phyloP scores from a whole-genome alignment of 2,329 filamentous ascomycete genomes.

The Westerdykella ornata region DNA sequence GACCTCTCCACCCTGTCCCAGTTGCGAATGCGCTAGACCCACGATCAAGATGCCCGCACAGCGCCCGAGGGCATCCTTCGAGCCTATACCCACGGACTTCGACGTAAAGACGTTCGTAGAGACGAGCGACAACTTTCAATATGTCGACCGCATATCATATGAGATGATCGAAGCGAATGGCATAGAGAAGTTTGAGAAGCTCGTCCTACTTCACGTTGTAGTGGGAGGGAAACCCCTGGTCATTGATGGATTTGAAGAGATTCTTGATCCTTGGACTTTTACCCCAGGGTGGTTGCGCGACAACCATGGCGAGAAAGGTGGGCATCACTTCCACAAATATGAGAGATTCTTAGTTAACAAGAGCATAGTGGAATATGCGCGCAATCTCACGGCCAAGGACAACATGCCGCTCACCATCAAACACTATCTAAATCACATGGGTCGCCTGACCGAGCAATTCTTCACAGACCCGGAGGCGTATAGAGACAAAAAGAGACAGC shows the following conservation, averaged over 20 bases:
- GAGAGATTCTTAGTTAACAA: conserved; percentile 10
- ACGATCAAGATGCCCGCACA: conserved; percentile 63
- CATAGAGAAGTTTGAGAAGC: conserved; percentile 73
- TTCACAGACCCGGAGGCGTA: conserved; percentile 61
- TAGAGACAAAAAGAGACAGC: conserved; percentile 70
- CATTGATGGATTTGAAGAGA: conserved; percentile 77
- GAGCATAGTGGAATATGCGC: conserved; percentile 66
- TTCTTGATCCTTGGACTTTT: conserved; percentile 71
- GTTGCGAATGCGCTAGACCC: conserved; percentile 7
- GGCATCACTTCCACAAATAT: conserved; percentile 19
- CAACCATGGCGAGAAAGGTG: conserved; percentile 73
- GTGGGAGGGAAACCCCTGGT: conserved; percentile 80
- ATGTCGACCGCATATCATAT: conserved; percentile 72
- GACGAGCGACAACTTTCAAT: conserved; percentile 75
- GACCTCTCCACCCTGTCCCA: not conserved
- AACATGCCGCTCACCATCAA: conserved; percentile 79
- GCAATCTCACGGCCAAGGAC: conserved; percentile 66
- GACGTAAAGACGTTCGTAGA: conserved; percentile 72
- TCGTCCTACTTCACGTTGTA: conserved; percentile 77
- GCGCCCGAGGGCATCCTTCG: conserved; percentile 81
- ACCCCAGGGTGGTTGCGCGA: conserved; percentile 71
- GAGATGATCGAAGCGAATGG: conserved; percentile 72
- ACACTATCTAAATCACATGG: conserved; percentile 87
- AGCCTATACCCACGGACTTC: conserved; percentile 80
- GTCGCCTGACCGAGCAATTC: conserved; percentile 75